A percentile compares a stretch with the other conserved stretches of the same genome.
Conservation (phyloP, 345 rosid species). For the Sapria himalayana region DNA sequence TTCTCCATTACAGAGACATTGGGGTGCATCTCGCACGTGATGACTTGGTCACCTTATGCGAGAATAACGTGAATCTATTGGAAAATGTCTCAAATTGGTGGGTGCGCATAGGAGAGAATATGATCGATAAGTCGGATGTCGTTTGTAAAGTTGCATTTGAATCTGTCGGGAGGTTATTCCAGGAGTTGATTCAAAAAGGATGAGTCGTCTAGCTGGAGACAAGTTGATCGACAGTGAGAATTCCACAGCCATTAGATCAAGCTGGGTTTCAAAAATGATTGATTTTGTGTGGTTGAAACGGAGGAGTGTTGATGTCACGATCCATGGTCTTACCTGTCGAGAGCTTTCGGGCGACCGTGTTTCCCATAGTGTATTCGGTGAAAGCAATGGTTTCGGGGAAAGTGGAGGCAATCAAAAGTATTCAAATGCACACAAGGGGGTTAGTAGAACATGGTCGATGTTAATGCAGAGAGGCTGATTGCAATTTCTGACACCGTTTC, state of each 20-base stretch:
- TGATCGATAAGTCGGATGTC: slow-evolving; percentile 63
- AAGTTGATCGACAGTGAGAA: slow-evolving; percentile 91
- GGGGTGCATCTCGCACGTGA: slow-evolving; percentile 38
- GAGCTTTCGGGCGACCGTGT: slow-evolving; percentile 67
- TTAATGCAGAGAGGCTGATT: slow-evolving; percentile 65
- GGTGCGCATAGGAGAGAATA: slow-evolving; percentile 60
- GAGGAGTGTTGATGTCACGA: slow-evolving; percentile 60
- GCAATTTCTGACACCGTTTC: slow-evolving; percentile 79
- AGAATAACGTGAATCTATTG: slow-evolving; percentile 54
- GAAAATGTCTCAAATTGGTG: slow-evolving; percentile 85
- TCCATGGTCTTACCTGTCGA: slow-evolving; percentile 74
- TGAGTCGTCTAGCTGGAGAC: slow-evolving; percentile 90
- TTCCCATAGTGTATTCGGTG: slow-evolving; percentile 67
- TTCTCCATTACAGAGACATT: not conserved
- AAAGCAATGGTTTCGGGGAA: slow-evolving; percentile 85
- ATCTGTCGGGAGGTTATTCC: slow-evolving; percentile 76
- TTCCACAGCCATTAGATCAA: slow-evolving; percentile 71
- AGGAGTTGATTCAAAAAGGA: slow-evolving; percentile 81
- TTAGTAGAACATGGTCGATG: slow-evolving; percentile 28
- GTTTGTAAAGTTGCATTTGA: slow-evolving; percentile 94
- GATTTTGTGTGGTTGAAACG: slow-evolving; percentile 69
- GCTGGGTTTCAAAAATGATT: slow-evolving; percentile 78
- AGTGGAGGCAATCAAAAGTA: slow-evolving; percentile 52
- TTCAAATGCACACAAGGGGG: slow-evolving; percentile 30
- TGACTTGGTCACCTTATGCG: slow-evolving; percentile 74